Evolutionary conservation across 495 filamentous ascomycete genomes (phyloP), one percentile per base, ranked within the genome.

Genomic region (Penicillium steckii): DNA sequence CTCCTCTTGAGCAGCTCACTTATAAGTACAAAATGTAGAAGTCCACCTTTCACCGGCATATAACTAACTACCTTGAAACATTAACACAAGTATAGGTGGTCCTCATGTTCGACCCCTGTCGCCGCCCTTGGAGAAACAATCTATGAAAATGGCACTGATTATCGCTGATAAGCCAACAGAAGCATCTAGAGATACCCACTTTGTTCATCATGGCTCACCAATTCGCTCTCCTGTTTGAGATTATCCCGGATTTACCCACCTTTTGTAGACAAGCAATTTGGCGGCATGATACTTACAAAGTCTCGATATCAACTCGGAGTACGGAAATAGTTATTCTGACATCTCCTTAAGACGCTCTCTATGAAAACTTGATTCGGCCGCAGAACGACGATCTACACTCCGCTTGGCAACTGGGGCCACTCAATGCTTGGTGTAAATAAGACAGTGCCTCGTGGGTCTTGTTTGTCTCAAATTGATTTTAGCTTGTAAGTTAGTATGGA

Each of bases 381-480:
- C 43, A 12, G 25, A 33, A 26, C 26, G 33, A 15, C 29, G 21
- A 35, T 40, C 50, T 23, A 53, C 46, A 38, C 13, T 21, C 13
- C 18, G 8, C 12, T 30, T 41, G 18, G 33, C 19, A 21, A 32
- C 30, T 25, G 25, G 33, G 15, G 33, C 18, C 38, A 5, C 13
- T 12, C 18, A 44, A 13, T 13, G 43, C 43, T 19, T 32, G n/a
- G n/a, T n/a, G n/a, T 40, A 53, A 33, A 25, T 19, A 47, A 24
- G 41, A 27, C 41, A 15, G 35, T 45, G 41, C 41, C 41, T 25
- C 19, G 44, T 53, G 50, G 44, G 44, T 32, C 33, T 8, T 33
- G 17, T 23, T 53, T 53, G 50, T 53, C 50, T 42, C 50, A 53
- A 10, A 32, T 33, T 8, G 44, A 38, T 37, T 12, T 27, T 23